These are phyloP conservation scores for Neofusicoccum laricinum DNA, from an alignment of 2,329 filamentous ascomycete species.

Conservation along the genomic window DNA sequence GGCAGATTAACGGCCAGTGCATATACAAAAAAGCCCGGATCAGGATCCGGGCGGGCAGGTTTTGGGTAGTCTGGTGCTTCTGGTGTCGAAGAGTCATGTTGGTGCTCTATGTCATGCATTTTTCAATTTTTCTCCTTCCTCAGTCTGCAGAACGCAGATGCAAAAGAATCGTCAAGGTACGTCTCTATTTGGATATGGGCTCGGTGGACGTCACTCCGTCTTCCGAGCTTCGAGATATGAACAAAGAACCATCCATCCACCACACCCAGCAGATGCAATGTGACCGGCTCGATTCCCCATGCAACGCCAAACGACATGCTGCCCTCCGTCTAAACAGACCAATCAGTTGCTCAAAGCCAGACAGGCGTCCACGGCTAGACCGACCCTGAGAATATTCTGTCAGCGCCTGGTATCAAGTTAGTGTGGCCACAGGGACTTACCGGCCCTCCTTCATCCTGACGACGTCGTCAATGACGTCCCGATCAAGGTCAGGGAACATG, in stretches of 20 bases:
- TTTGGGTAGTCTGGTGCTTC: not conserved
- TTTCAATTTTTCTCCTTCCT: not conserved
- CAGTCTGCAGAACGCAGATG: not conserved
- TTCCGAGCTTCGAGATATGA: not conserved
- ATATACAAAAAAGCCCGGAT: no score
- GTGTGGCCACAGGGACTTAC: conserved; percentile 51
- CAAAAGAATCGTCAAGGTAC: not conserved
- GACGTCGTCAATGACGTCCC: conserved; percentile 93
- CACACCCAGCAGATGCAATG: not conserved
- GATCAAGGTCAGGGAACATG: conserved; percentile 96
- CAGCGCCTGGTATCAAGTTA: not conserved
- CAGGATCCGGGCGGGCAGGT: no score
- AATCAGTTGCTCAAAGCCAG: conserved; percentile 39
- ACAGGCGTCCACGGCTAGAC: conserved; percentile 48
- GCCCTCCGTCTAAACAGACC: not conserved
- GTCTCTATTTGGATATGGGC: not conserved
- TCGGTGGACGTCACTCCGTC: not conserved
- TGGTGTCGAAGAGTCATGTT: not conserved
- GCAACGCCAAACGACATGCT: not conserved
- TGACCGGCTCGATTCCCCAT: not conserved
- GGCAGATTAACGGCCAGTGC: no score
- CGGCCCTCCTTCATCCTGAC: conserved; percentile 93
- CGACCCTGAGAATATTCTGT: conserved; percentile 32
- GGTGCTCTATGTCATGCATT: not conserved
- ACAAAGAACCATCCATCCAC: not conserved